phyloP scores from a whole-genome alignment of 2,329 filamentous ascomycete species.

The Phaeomoniella chlamydospora region DNA sequence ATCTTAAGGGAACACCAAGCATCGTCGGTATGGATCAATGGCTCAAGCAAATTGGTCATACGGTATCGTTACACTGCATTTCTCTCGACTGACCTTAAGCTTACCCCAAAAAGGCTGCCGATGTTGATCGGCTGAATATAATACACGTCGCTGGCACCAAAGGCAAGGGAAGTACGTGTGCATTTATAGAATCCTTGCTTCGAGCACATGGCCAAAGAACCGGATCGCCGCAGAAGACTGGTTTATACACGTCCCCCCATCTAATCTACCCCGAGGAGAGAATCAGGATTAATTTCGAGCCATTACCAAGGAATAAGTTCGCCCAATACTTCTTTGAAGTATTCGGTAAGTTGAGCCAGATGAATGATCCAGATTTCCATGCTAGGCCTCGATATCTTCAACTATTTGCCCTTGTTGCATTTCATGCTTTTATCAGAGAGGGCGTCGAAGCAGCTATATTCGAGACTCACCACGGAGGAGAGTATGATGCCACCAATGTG shows the following conservation, averaged over 20 bases:
- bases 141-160: slow-evolving; percentile 64
- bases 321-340: slow-evolving; percentile 17
- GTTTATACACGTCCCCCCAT: slow-evolving; percentile 15
- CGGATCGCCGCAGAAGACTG: slow-evolving; percentile 13
- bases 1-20: slow-evolving; percentile 14
- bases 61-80: slow-evolving; percentile 8
- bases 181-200: slow-evolving; percentile 51
- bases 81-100: too few relatives aligned
- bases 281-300: slow-evolving; percentile 20
- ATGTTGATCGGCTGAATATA: slow-evolving; percentile 48
- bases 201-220: slow-evolving; percentile 17
- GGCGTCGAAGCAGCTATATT: slow-evolving; percentile 48
- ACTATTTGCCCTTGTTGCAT: slow-evolving; percentile 49
- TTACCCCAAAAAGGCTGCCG: too few relatives aligned
- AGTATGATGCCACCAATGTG: slow-evolving; percentile 55
- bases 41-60: slow-evolving; percentile 16
- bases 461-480: slow-evolving; percentile 54
- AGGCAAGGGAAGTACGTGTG: slow-evolving; percentile 61
- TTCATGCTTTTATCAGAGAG: slow-evolving; percentile 51
- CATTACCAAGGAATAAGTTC: slow-evolving; percentile 13
- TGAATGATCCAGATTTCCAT: slow-evolving; percentile 5
- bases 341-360: slow-evolving; percentile 18
- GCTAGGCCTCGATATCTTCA: slow-evolving; percentile 29
- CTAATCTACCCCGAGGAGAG: slow-evolving; percentile 18
- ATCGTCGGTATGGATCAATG: slow-evolving; percentile 18